Evolutionary conservation across 2,329 filamentous ascomycete genomes (phyloP), one percentile per base, ranked within the genome.

Genomic region (Cladophialophora psammophila): DNA sequence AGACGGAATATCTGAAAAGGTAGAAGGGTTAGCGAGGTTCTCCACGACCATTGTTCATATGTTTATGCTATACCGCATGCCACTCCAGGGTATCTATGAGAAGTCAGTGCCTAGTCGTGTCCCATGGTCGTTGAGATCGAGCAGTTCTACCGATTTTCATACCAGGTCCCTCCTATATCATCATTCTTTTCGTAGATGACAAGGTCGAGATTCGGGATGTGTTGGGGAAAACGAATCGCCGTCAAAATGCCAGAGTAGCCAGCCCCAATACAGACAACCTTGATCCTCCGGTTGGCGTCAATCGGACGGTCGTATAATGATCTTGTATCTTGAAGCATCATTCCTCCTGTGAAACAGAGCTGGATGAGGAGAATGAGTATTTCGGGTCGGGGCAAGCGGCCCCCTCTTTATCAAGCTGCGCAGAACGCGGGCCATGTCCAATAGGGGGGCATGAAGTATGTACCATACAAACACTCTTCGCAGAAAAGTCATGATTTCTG

Each of bases 1-100:
- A 5, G 76, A 76, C 0, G 81, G 82, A 34, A 83, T 81, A 70
- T 84, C 48, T 52, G n/a, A n/a, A n/a, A n/a, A n/a, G n/a, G n/a
- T n/a, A n/a, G n/a, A n/a, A n/a, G n/a, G n/a, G n/a, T n/a, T n/a
- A n/a, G n/a, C n/a, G n/a, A n/a, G n/a, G n/a, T n/a, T n/a, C n/a
- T n/a, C n/a, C n/a, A n/a, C n/a, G n/a, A n/a, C n/a, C n/a, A n/a
- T n/a, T n/a, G n/a, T n/a, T 15, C 12, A 13, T 10, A 52, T 18
- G 7, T 10, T 6, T 20, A 8, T 10, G n/a, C 4, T n/a, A 20
- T 31, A 60, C 57, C 63, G 26, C 70, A 72, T 13, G 61, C 53
- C 13, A 65, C 40, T 38, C 69, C 70, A 18, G 56, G 64, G 35
- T 67, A 67, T 54, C 60, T 61, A 53, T 15, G 20, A n/a, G n/a